phyloP scores from a whole-genome alignment of 495 filamentous ascomycete genomes.

The Penicillium subrubescens region DNA sequence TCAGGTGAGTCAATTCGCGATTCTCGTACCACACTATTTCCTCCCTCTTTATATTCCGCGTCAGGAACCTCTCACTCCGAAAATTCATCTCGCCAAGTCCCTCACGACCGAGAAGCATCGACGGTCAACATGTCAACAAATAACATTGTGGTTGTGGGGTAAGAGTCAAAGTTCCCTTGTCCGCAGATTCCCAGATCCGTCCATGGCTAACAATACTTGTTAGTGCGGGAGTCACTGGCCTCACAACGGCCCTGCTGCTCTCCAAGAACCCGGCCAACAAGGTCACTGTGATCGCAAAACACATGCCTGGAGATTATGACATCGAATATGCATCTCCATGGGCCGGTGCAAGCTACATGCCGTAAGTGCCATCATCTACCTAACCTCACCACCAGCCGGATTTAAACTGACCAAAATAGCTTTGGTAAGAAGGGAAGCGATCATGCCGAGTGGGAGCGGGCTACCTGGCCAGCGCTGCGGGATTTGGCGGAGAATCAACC shows the following conservation, averaged over 20 bases:
- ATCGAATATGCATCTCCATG: slow-evolving; percentile 91
- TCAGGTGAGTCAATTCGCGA: neutral
- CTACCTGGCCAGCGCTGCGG: slow-evolving; percentile 64
- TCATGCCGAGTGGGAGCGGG: slow-evolving; percentile 58
- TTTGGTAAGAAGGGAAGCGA: slow-evolving; percentile 52
- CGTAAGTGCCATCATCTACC: slow-evolving; percentile 50
- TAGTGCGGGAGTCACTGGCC: slow-evolving; percentile 84
- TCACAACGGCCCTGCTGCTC: slow-evolving; percentile 81
- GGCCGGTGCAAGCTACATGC: slow-evolving; percentile 90
- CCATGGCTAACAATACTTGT: neutral
- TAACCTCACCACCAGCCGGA: neutral
- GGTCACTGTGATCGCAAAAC: slow-evolving; percentile 80
- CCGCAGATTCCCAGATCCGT: neutral
- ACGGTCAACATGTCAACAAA: neutral
- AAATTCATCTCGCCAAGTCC: neutral
- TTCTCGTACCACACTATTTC: neutral
- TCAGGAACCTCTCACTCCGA: neutral
- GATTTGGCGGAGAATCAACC: slow-evolving; percentile 68
- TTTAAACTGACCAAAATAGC: slow-evolving; percentile 29
- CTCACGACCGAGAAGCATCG: neutral
- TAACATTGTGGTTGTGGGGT: slow-evolving; percentile 7
- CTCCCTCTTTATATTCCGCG: slow-evolving; percentile 1
- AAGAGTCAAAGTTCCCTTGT: neutral
- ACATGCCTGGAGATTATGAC: slow-evolving; percentile 58
- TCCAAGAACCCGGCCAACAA: slow-evolving; percentile 64